Conservation (phyloP, 1,139 yeast genomes). For the Sugiyamaella castrensis region DNA sequence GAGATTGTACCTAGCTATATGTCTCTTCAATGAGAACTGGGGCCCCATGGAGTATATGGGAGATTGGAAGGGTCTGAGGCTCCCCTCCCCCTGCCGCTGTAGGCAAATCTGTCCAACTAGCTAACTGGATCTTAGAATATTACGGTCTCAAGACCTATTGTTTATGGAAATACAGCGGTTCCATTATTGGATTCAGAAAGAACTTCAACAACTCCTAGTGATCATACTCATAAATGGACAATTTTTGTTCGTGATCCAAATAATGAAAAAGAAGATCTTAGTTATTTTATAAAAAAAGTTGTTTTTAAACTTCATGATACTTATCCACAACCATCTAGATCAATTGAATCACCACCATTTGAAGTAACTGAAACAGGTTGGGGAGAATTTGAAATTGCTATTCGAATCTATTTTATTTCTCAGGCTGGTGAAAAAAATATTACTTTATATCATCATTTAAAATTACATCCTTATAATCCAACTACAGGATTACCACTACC, state of each 20-base stretch:
- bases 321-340: slow-evolving; percentile 76
- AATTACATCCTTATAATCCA: slow-evolving; percentile 82
- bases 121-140: slow-evolving; percentile 49
- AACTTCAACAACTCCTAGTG: slow-evolving; percentile 66
- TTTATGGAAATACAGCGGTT: slow-evolving; percentile 83
- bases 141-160: slow-evolving; percentile 77
- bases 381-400: slow-evolving; percentile 96
- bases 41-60: too few species aligned
- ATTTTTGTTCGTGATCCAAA: slow-evolving; percentile 80
- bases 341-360: slow-evolving; percentile 86
- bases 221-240: slow-evolving; percentile 96
- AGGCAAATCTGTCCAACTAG: slow-evolving; percentile 7
- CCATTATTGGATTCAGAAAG: slow-evolving; percentile 57
- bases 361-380: slow-evolving; percentile 98
- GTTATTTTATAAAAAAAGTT: slow-evolving; percentile 82
- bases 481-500: slow-evolving; percentile 14
- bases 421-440: slow-evolving; percentile 88
- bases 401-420: slow-evolving; percentile 78
- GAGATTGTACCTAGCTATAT: too few species aligned
- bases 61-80: slow-evolving; percentile 1
- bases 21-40: too few species aligned
- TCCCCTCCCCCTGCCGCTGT: slow-evolving; percentile 1
- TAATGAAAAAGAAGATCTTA: slow-evolving; percentile 55
- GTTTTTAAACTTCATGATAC: slow-evolving; percentile 95
- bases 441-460: slow-evolving; percentile 81